Conservation (phyloP, 1,139 yeast species). For the Pichia sp. region DNA sequence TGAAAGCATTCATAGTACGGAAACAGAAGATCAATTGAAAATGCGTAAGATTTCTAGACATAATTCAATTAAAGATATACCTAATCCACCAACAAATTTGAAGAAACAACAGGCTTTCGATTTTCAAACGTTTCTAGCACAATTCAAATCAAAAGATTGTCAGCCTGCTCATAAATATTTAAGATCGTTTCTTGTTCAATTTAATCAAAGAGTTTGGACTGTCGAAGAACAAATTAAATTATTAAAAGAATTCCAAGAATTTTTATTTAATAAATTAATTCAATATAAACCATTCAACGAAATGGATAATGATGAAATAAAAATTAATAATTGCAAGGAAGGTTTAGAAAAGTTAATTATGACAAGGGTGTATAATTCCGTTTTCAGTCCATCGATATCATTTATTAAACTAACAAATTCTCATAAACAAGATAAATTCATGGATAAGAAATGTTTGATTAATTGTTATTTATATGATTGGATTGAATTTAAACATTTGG, state of each 20-base stretch:
- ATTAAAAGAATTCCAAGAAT: constrained; percentile 63
- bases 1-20: no score
- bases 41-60: constrained; percentile 1
- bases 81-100: constrained; percentile 24
- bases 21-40: no score
- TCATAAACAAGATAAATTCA: constrained; percentile 54
- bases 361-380: constrained; percentile 74
- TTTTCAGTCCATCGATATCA: constrained; percentile 74
- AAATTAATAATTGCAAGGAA: no score
- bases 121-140: constrained; percentile 71
- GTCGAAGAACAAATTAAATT: constrained; percentile 73
- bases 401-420: constrained; percentile 39
- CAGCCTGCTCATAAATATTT: constrained; percentile 87
- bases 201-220: constrained; percentile 66
- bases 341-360: constrained; percentile 90
- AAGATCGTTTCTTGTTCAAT: constrained; percentile 72
- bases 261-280: constrained; percentile 61
- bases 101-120: constrained; percentile 48
- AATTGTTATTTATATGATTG: constrained; percentile 67
- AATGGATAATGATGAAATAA: constrained; percentile 46
- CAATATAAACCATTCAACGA: constrained; percentile 69
- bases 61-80: constrained; percentile 17
- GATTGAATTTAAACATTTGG: constrained; percentile 76
- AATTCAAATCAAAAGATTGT: constrained; percentile 67
- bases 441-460: constrained; percentile 50